Percentiles rank a stretch among this genome's conserved stretches.
phyloP scores from a whole-genome alignment of 2,329 filamentous ascomycete genomes.

The Xylariaceae sp. region DNA sequence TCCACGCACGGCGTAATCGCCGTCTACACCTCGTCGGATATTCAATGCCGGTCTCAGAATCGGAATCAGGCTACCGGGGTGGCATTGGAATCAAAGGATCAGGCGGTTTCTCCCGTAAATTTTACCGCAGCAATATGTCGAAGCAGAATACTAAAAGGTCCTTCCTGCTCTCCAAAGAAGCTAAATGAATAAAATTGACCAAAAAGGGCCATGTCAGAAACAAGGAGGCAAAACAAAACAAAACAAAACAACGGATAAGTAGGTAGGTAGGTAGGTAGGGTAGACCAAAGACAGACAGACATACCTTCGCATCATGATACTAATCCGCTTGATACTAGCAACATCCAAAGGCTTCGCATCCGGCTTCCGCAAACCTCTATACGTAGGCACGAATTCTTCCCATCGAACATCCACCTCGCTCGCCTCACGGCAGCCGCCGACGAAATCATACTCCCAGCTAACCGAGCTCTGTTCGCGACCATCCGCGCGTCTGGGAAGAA shows the following conservation, averaged over 20 bases:
- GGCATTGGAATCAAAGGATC: too few species aligned
- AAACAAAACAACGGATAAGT: background rate
- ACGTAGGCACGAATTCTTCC: slow-evolving; percentile 63
- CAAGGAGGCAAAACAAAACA: background rate
- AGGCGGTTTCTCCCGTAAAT: too few species aligned
- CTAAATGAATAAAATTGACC: background rate
- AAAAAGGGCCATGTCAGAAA: background rate
- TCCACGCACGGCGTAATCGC: too few species aligned
- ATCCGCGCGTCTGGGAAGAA: slow-evolving; percentile 52
- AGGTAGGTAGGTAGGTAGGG: slow-evolving; percentile 10
- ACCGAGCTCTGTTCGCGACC: slow-evolving; percentile 67
- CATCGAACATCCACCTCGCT: slow-evolving; percentile 54
- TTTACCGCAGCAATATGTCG: too few species aligned
- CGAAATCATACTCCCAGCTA: slow-evolving; percentile 70
- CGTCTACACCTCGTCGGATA: too few species aligned
- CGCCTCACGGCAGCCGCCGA: slow-evolving; percentile 22
- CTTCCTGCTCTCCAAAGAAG: slow-evolving; percentile 67
- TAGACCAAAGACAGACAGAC: slow-evolving; percentile 23
- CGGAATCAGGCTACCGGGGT: too few species aligned
- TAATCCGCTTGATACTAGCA: slow-evolving; percentile 58
- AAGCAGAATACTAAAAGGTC: too few species aligned
- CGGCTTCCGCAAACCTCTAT: slow-evolving; percentile 60
- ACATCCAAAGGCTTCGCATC: slow-evolving; percentile 56
- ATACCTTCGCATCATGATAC: slow-evolving; percentile 77
- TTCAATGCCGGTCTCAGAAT: too few species aligned